These are phyloP conservation scores for Corymbia maculata DNA, from an alignment of 345 rosid species.

Conservation along the genomic window DNA sequence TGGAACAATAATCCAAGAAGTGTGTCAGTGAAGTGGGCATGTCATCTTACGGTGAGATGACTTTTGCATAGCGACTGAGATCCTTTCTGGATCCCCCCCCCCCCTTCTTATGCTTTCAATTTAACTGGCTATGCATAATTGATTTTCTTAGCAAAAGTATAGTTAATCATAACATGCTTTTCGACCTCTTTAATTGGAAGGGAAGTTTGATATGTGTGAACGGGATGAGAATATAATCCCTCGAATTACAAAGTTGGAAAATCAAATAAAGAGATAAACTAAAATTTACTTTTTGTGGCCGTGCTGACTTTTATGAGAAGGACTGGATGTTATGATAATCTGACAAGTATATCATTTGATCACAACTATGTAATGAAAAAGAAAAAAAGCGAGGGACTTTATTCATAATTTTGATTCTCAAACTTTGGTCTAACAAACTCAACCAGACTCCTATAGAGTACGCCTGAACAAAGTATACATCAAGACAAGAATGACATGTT, in stretches of 20 bases:
- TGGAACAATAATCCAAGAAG: background rate
- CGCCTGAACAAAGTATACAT: background rate
- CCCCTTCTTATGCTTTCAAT: background rate
- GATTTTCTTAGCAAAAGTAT: background rate
- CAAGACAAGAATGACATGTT: background rate
- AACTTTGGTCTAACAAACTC: background rate
- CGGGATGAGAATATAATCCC: background rate
- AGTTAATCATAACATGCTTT: background rate
- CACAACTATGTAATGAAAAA: background rate
- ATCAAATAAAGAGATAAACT: background rate
- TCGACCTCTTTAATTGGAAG: background rate
- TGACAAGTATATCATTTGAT: background rate
- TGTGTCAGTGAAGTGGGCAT: background rate
- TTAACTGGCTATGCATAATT: background rate
- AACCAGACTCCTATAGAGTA: background rate
- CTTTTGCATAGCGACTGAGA: background rate
- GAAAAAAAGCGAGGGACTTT: background rate
- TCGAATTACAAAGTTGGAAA: background rate
- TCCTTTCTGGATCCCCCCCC: background rate
- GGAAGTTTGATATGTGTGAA: background rate
- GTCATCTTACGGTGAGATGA: background rate
- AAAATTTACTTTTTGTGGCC: background rate
- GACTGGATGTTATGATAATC: background rate
- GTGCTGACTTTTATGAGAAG: background rate
- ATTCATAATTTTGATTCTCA: background rate